A percentile compares a stretch with the other conserved stretches of the same genome.
phyloP scores from a whole-genome alignment of 768 basidiomycete species.

The Psilocybe sp. region DNA sequence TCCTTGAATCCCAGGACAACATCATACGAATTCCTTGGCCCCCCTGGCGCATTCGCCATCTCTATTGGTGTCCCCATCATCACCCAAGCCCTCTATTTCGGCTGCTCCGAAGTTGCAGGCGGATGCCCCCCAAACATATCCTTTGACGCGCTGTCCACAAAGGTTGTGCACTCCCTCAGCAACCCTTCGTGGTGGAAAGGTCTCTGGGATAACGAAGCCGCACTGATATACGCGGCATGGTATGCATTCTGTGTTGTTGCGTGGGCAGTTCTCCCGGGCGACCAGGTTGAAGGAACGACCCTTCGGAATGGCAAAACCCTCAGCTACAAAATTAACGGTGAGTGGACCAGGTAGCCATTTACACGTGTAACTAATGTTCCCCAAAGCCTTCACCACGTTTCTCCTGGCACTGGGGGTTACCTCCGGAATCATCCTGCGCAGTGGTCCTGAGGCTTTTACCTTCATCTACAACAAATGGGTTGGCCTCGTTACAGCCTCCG shows the following conservation, averaged over 20 bases:
- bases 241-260: constrained; percentile 82
- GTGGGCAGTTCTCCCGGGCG: constrained; percentile 78
- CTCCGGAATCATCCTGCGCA: constrained; percentile 64
- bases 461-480: constrained; percentile 92
- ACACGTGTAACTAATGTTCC: constrained; percentile 1
- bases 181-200: constrained; percentile 60
- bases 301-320: constrained; percentile 76
- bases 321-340: constrained; percentile 95
- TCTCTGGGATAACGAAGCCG: constrained; percentile 83
- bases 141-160: constrained; percentile 33
- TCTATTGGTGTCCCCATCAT: constrained; percentile 67
- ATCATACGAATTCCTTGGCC: constrained; percentile 80
- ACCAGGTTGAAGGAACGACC: constrained; percentile 64
- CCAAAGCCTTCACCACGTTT: constrained; percentile 85
- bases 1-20: constrained; percentile 67
- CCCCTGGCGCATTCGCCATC: constrained; percentile 71
- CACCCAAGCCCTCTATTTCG: constrained; percentile 75
- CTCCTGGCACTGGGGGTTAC: constrained; percentile 77
- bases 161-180: constrained; percentile 45
- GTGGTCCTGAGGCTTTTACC: constrained; percentile 79
- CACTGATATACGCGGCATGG: constrained; percentile 80
- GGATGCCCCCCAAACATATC: constrained; percentile 62
- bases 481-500: constrained; percentile 80
- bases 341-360: constrained; percentile 7
- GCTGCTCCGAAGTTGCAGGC: constrained; percentile 67